A percentile compares a stretch with the other conserved stretches of the same genome.
Evolutionary conservation across 306 rosid genomes (phyloP).

Genomic region (Pyrus communis): DNA sequence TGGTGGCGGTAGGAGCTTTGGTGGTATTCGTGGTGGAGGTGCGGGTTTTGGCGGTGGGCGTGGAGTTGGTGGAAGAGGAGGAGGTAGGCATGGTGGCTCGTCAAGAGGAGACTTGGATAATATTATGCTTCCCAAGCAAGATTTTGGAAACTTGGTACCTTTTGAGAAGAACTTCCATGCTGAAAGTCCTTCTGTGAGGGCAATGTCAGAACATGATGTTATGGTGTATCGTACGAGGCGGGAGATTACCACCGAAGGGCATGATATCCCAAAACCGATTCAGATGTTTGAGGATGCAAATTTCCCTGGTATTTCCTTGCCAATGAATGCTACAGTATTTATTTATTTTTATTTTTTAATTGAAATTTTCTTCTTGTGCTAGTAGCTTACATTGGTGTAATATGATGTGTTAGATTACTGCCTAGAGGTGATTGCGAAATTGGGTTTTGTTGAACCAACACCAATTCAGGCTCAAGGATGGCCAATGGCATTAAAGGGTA

Average conservation of each 20-base stretch:
- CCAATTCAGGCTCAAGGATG: conserved; percentile 98
- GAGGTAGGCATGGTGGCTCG: conserved; percentile 58
- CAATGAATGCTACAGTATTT: neutral
- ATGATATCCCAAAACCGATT: conserved; percentile 75
- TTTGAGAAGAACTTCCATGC: conserved; percentile 78
- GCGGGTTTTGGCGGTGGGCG: conserved; percentile 25
- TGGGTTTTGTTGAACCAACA: conserved; percentile 94
- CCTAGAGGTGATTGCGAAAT: conserved; percentile 74
- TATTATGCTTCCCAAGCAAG: conserved; percentile 66
- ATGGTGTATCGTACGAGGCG: conserved; percentile 46
- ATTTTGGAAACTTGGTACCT: conserved; percentile 72
- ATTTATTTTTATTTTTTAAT: neutral
- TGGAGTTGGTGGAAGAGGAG: conserved; percentile 42
- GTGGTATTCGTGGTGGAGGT: conserved; percentile 32
- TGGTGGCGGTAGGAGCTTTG: conserved; percentile 32
- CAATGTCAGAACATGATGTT: conserved; percentile 71
- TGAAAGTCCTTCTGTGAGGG: conserved; percentile 51
- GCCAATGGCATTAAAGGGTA: conserved; percentile 97
- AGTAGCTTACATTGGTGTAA: conserved; percentile 1
- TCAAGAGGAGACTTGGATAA: conserved; percentile 72
- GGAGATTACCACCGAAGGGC: conserved; percentile 80
- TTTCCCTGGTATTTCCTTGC: conserved; percentile 61
- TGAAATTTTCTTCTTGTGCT: neutral
- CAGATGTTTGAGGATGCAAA: conserved; percentile 63
- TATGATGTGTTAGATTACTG: conserved; percentile 51